These are phyloP conservation scores for Phialophora tarda DNA, from an alignment of 2,329 filamentous ascomycete genomes.

Conservation along the genomic window DNA sequence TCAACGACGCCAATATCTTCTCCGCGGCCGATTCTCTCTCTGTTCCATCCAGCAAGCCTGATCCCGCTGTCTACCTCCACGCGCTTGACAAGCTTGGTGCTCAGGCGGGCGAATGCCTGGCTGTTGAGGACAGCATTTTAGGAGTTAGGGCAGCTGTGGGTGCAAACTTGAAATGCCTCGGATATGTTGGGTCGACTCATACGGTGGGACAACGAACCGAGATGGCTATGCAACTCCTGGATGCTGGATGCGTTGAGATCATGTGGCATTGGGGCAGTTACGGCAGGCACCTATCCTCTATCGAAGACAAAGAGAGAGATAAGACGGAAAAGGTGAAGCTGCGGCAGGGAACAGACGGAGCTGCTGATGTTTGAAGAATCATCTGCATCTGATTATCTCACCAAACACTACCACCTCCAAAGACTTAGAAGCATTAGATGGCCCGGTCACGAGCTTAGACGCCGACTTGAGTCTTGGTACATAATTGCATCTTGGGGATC, in stretches of 20 bases:
- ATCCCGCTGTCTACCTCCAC: conserved; percentile 84
- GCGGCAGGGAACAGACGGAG: conserved; percentile 8
- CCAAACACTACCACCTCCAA: not conserved
- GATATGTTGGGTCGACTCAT: conserved; percentile 81
- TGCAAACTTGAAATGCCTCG: conserved; percentile 79
- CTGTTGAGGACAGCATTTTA: conserved; percentile 87
- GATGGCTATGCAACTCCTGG: conserved; percentile 72
- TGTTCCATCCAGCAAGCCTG: conserved; percentile 85
- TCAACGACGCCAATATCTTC: conserved; percentile 75
- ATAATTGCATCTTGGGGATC: not conserved
- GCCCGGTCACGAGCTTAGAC: not conserved
- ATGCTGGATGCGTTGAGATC: conserved; percentile 67
- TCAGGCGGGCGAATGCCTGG: conserved; percentile 72
- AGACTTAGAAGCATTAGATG: not conserved
- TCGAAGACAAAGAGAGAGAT: not conserved
- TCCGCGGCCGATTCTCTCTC: conserved; percentile 79
- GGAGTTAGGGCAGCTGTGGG: conserved; percentile 77
- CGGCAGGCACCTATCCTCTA: not conserved
- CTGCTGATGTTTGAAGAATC: not conserved
- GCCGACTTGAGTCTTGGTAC: not conserved
- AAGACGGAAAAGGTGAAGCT: not conserved
- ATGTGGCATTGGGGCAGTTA: conserved; percentile 60
- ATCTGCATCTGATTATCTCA: not conserved
- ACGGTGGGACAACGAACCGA: conserved; percentile 64
- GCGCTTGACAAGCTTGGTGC: conserved; percentile 76